These are phyloP conservation scores for Penicillium arizonense DNA, from an alignment of 495 filamentous ascomycete species.

Conservation along the genomic window DNA sequence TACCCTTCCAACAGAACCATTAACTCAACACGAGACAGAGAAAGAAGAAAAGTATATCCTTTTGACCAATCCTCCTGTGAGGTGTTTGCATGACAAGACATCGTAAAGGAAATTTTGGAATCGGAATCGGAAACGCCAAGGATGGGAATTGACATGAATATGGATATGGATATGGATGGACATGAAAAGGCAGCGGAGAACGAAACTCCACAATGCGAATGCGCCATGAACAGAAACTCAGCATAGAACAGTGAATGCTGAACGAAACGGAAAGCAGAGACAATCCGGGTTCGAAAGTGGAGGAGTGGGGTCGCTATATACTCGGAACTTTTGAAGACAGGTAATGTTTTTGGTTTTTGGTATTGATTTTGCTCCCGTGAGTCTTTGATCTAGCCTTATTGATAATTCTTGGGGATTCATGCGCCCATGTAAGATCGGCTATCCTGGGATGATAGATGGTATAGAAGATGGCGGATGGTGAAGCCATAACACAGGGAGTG, in stretches of 20 bases:
- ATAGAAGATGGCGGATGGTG: slow-evolving; percentile 3
- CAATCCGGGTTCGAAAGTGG: neutral
- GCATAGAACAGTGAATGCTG: neutral
- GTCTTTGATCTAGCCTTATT: neutral
- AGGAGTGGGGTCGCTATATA: slow-evolving; percentile 6
- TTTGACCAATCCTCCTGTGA: too few species aligned
- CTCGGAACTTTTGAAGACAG: slow-evolving; percentile 2
- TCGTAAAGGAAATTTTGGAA: too few species aligned
- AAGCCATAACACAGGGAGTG: slow-evolving; percentile 1
- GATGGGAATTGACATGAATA: too few species aligned
- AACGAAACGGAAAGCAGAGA: too few species aligned
- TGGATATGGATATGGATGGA: too few species aligned
- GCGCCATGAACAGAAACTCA: neutral
- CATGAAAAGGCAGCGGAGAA: neutral
- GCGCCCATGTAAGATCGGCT: neutral
- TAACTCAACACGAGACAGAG: too few species aligned
- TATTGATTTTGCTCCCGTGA: slow-evolving; percentile 3
- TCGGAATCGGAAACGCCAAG: too few species aligned
- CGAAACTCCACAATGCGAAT: slow-evolving; percentile 15
- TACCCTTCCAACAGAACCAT: too few species aligned
- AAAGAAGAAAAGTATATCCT: too few species aligned
- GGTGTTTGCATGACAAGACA: too few species aligned
- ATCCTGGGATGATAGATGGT: slow-evolving; percentile 1
- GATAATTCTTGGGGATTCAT: neutral
- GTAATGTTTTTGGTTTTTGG: slow-evolving; percentile 4